Percentiles rank a stretch among this genome's conserved stretches.
These are phyloP conservation scores for Aspergillus sp. DNA, from an alignment of 2,329 filamentous ascomycete species.

Conservation along the genomic window DNA sequence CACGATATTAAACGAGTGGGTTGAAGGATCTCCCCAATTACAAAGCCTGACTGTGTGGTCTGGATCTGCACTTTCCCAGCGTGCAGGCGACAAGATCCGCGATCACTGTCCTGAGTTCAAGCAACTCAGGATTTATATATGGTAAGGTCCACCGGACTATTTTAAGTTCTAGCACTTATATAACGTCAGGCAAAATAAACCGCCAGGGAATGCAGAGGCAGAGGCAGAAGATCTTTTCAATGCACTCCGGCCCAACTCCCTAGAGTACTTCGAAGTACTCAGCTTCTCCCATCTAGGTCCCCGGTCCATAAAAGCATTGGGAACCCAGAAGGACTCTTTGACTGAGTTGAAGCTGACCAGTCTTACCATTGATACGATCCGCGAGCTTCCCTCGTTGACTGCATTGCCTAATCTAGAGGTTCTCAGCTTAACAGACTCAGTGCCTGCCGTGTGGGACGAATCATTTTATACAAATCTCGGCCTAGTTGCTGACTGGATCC, in stretches of 20 bases:
- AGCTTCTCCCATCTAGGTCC: slow-evolving; percentile 56
- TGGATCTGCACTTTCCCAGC: slow-evolving; percentile 58
- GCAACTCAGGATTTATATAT: slow-evolving; percentile 59
- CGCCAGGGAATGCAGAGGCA: slow-evolving; percentile 51
- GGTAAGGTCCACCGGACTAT: slow-evolving; percentile 29
- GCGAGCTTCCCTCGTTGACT: slow-evolving; percentile 25
- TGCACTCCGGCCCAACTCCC: slow-evolving; percentile 55
- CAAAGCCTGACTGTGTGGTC: slow-evolving; percentile 61
- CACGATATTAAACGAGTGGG: slow-evolving; percentile 57
- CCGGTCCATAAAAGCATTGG: slow-evolving; percentile 55
- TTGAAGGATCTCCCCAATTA: slow-evolving; percentile 58
- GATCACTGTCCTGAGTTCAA: slow-evolving; percentile 62
- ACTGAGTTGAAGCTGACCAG: slow-evolving; percentile 52
- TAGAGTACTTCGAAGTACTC: slow-evolving; percentile 60
- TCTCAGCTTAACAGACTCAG: slow-evolving; percentile 50
- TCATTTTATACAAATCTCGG: slow-evolving; percentile 52
- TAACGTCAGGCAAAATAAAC: slow-evolving; percentile 31
- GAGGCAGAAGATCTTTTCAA: slow-evolving; percentile 60
- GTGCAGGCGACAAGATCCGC: slow-evolving; percentile 55
- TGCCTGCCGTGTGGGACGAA: slow-evolving; percentile 48
- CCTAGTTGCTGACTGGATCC: slow-evolving; percentile 55
- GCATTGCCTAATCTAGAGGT: slow-evolving; percentile 42
- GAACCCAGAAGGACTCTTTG: slow-evolving; percentile 56
- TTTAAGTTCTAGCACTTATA: slow-evolving; percentile 6
- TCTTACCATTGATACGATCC: slow-evolving; percentile 50